Evolutionary conservation across 163 green algal genomes (phyloP), one percentile per base, ranked within the genome.

Genomic region (Scenedesmus sp.): DNA sequence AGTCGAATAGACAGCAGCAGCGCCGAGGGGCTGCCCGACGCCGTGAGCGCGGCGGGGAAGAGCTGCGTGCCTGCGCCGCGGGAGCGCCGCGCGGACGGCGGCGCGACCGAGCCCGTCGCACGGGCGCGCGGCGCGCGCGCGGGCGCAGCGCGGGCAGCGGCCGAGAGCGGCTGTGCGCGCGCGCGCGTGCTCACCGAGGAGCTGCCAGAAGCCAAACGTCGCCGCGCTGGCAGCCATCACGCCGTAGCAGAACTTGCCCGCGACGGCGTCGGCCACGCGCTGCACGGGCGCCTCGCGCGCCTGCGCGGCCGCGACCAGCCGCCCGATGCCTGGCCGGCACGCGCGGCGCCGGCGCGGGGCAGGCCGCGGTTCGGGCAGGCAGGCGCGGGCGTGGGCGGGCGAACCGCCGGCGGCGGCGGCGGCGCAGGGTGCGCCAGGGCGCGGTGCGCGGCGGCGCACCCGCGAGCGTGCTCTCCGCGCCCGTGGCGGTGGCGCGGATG

Each of bases 201-300:
- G 66, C 17, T 80, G 78, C 95, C 95, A 98, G 87, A 98, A 98
- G 22, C 20, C 72, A 70, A 96, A 95, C 3, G 95, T 98, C 33
- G 86, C 80, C 1, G 90, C 92, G 7, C 87, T 89, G 15, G 93
- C 88, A 6, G 84, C 87, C 91, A 98, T 96, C 44, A 98, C 89
- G 20, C 81, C 84, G 60, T 92, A 97, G 78, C 92, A 97, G 78
- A 99, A 99, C 33, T 85, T 86, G 11, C 95, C 95, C 0, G 91
- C 91, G 29, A 98, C 92, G 10, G 81, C 65, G 63, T 99, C 96
- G 3, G 96, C 96, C 82, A 98, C 86, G 18, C 94, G 88, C 89
- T 98, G 83, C 70, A 98, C 89, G 0, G 94, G 95, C 6, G 95
- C 94, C 83, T 95, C 91, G 0, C 92, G 84, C 0, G 85, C 81